Conservation (phyloP, 2,329 filamentous ascomycete genomes). For the Fonsecaea monophora region DNA sequence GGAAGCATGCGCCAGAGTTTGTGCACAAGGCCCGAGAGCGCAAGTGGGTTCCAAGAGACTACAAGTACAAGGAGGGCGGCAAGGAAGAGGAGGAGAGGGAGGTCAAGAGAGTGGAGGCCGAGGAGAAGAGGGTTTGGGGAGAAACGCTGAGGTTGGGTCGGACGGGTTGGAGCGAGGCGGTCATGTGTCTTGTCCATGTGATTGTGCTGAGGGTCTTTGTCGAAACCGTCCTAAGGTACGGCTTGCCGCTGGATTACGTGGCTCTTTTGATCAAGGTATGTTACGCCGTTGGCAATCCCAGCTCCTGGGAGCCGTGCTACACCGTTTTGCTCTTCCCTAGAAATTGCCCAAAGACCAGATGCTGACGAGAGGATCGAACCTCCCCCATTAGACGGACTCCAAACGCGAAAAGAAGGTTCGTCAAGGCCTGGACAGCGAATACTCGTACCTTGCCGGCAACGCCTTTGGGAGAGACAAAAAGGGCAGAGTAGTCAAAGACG, state of each 20-base stretch:
- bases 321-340: neutral
- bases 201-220: slow-evolving; percentile 92
- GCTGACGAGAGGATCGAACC: neutral
- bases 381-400: slow-evolving; percentile 69
- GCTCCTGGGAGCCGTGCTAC: neutral
- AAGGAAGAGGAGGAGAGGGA: slow-evolving; percentile 88
- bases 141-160: slow-evolving; percentile 85
- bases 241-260: slow-evolving; percentile 87
- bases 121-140: slow-evolving; percentile 91
- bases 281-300: slow-evolving; percentile 14
- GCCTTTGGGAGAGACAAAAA: slow-evolving; percentile 94
- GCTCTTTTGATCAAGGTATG: slow-evolving; percentile 83
- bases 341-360: neutral
- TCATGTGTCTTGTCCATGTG: slow-evolving; percentile 96
- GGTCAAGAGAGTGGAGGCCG: slow-evolving; percentile 77
- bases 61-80: slow-evolving; percentile 89
- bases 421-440: slow-evolving; percentile 78
- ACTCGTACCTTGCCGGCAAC: slow-evolving; percentile 92
- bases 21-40: slow-evolving; percentile 89
- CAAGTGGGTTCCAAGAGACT: slow-evolving; percentile 94
- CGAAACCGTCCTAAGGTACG: slow-evolving; percentile 96
- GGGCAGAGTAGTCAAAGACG: slow-evolving; percentile 88
- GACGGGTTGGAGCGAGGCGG: slow-evolving; percentile 93
- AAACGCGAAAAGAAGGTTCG: slow-evolving; percentile 83
- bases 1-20: slow-evolving; percentile 87